Base-by-base conservation (phyloP, 179 eudicot species). In the Kewa caespitosa region DNA sequence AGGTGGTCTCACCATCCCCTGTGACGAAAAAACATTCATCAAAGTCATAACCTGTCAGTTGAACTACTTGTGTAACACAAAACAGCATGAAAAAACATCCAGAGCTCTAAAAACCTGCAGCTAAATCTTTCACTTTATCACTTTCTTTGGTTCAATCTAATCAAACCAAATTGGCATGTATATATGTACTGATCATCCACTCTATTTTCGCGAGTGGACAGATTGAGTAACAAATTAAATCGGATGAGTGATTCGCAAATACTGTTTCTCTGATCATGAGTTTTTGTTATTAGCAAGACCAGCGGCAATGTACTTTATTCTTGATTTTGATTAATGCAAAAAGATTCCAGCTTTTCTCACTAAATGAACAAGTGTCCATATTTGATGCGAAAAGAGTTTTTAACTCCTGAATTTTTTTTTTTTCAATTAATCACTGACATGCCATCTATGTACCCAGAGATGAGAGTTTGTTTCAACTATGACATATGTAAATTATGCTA, bases 1-100 rank as follows among this genome's bases (percentile, higher is more conserved):
- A 2, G 78, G 82, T n/a, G 82, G 74, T 36, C 78, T 79, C 25
- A 79, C 70, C 15, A 59, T 74, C 34, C 79, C 78, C 74, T 68
- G 78, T 33, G 50, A 74, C 7, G 50, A 22, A 43, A 27, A 50
- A 50, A 18, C n/a, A 50, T n/a, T 50, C 20, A 9, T 50, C 57
- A 50, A 50, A 50, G n/a, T n/a, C n/a, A n/a, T n/a, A n/a, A n/a
- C n/a, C n/a, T n/a, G n/a, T n/a, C n/a, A n/a, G n/a, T 10, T 18
- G 25, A 20, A 27, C 57, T 27, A 50, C n/a, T n/a, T 50, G 57
- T 18, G 57, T 50, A 20, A 18, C 57, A 50, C 27, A 18, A 48
- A 4, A 23, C 54, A 48, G 54, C 31, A 55, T 55, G 12, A 31
- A 52, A 52, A 28, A 22, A n/a, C 59, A 52, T n/a, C 31, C n/a